These are phyloP conservation scores for Actinomucor elegans DNA, from an alignment of 371 early-diverging fungal species.

Conservation along the genomic window DNA sequence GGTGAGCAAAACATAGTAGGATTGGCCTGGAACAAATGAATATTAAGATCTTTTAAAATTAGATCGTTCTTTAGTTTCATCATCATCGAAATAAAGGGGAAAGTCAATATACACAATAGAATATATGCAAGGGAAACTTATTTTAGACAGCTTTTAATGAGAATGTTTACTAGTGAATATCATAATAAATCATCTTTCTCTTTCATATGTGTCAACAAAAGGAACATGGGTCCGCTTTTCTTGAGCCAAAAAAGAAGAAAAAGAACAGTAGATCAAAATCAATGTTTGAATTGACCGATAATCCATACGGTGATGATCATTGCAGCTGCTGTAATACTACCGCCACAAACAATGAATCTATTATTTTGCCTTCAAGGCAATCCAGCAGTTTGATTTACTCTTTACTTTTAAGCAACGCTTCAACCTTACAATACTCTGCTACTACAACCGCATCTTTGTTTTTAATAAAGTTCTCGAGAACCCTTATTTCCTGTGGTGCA, in stretches of 20 bases:
- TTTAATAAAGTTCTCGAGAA: constrained; percentile 39
- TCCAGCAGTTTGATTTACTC: constrained; percentile 13
- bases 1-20: constrained; percentile 7
- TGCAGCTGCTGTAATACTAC: not conserved
- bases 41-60: not conserved
- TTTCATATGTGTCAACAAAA: not conserved
- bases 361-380: too few species aligned
- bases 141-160: too few species aligned
- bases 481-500: constrained; percentile 67
- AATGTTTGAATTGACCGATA: constrained; percentile 26
- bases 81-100: not conserved
- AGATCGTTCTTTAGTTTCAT: constrained; percentile 7
- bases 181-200: not conserved
- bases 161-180: not conserved
- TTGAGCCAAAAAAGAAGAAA: constrained; percentile 8
- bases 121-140: constrained; percentile 1
- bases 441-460: constrained; percentile 7
- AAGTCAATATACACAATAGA: constrained; percentile 6
- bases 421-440: not conserved
- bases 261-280: constrained; percentile 29
- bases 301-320: constrained; percentile 17
- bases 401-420: not conserved
- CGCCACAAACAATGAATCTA: too few species aligned
- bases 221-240: not conserved
- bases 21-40: not conserved